Evolutionary conservation across 805 yeast species (phyloP), one percentile per base, ranked within the genome.

Genomic region (Candida multigemmis): DNA sequence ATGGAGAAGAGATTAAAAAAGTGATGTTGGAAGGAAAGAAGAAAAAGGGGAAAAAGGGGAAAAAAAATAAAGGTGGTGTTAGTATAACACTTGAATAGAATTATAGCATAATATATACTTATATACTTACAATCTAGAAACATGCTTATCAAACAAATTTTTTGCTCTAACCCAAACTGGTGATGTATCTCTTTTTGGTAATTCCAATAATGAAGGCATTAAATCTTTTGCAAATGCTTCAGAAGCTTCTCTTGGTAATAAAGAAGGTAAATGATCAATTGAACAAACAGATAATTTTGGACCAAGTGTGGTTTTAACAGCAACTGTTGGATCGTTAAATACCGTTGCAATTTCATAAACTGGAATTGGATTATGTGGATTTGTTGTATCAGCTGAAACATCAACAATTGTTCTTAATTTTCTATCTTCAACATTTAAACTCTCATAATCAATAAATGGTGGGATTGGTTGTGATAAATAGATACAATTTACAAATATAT

Each of bases 321-420:
- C 55, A 24, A 84, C 96, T 3, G 96, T 87, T 38, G 98, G 99
- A 43, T 84, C 73, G 39, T 73, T 71, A 66, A 91, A 91, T 5
- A 79, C 86, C 16, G 98, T 89, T 31, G 95, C 94, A 40, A 84
- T 67, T 14, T 74, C 65, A 58, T 91, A 93, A 29, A 91, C 89
- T 35, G 99, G 98, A 33, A 91, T 73, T 32, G 99, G 99, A 64
- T 91, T 91, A 67, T 86, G 89, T 35, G 96, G 96, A 58, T 91
- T 91, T 30, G 98, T 91, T 25, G 97, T 91, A 61, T 91, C 99
- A 31, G 98, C 98, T 27, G 95, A 83, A 32, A 91, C 99, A 56
- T 91, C 99, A 28, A 91, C 96, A 35, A 91, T 85, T 11, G 93
- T 84, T 56, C 89, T 74, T 50, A 91, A 71, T 39, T 69, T 78